Evolutionary conservation across 352 stramenopile species (phyloP).

Genomic region (Elongisporangium senticosum): DNA sequence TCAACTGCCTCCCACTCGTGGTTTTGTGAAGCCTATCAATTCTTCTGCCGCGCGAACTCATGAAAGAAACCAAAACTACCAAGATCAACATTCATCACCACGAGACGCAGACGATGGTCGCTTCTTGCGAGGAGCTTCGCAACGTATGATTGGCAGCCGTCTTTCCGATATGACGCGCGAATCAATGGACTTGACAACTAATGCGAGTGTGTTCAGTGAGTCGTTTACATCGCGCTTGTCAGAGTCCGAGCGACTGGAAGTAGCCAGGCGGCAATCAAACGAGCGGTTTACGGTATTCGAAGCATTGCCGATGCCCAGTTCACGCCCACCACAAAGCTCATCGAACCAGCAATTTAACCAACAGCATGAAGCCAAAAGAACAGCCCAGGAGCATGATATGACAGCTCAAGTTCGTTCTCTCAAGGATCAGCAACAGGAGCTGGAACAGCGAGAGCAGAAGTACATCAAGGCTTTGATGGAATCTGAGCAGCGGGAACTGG

Average conservation of each 20-base stretch:
- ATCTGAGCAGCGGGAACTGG: conserved; percentile 68
- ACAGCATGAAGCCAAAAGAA: neutral
- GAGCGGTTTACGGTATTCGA: neutral
- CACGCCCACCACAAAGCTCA: neutral
- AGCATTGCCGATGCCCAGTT: neutral
- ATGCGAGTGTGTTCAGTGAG: neutral
- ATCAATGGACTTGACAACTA: neutral
- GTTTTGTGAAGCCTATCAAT: neutral
- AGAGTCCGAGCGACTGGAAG: neutral
- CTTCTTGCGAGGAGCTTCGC: neutral
- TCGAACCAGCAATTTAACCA: neutral
- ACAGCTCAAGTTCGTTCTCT: neutral
- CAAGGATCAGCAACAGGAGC: conserved; percentile 27
- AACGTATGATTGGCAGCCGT: neutral
- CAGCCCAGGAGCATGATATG: neutral
- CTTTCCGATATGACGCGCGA: neutral
- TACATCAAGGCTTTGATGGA: conserved; percentile 75
- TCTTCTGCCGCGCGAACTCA: neutral
- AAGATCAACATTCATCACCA: neutral
- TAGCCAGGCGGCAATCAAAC: no score
- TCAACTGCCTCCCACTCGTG: neutral
- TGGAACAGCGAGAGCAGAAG: conserved; percentile 62
- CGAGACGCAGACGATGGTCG: neutral
- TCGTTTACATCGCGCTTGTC: neutral
- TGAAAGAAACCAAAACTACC: neutral